These are phyloP conservation scores for Solanum gracilifrons DNA, from an alignment of 257 asterid species.

Conservation along the genomic window DNA sequence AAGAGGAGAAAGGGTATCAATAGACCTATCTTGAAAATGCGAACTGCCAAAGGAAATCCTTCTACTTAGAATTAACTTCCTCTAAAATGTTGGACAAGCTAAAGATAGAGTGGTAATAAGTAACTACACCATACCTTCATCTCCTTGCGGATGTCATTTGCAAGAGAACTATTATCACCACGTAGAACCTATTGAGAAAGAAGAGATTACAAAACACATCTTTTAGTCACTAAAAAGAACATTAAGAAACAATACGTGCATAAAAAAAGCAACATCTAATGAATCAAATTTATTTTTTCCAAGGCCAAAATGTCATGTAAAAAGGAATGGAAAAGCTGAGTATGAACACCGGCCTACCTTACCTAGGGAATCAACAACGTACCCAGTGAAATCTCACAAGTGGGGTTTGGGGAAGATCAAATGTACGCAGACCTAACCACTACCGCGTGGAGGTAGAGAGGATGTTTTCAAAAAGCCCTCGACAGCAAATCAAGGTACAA, in stretches of 20 bases:
- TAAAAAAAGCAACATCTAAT: not conserved
- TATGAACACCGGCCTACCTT: not conserved
- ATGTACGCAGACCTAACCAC: not conserved
- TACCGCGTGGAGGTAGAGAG: not conserved
- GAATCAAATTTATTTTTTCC: not conserved
- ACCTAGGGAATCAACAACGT: not conserved
- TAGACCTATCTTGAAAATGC: not conserved
- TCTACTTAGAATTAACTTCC: not conserved
- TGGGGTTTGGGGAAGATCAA: not conserved
- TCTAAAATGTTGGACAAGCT: not conserved
- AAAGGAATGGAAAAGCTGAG: not conserved
- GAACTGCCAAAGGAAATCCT: not conserved
- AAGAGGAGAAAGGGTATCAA: not conserved
- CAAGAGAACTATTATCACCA: slow-evolving; percentile 95
- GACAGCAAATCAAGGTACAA: not conserved
- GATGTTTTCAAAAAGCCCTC: not conserved
- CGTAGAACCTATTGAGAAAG: slow-evolving; percentile 55
- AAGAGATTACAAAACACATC: not conserved
- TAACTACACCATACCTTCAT: slow-evolving; percentile 51
- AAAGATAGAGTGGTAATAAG: not conserved
- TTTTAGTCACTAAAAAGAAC: not conserved
- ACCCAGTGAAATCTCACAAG: not conserved
- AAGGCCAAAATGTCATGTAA: not conserved
- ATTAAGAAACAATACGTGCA: not conserved
- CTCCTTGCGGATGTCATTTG: slow-evolving; percentile 95